Evolutionary conservation across 2,329 filamentous ascomycete genomes (phyloP).

Genomic region (Neonectria magnoliae): DNA sequence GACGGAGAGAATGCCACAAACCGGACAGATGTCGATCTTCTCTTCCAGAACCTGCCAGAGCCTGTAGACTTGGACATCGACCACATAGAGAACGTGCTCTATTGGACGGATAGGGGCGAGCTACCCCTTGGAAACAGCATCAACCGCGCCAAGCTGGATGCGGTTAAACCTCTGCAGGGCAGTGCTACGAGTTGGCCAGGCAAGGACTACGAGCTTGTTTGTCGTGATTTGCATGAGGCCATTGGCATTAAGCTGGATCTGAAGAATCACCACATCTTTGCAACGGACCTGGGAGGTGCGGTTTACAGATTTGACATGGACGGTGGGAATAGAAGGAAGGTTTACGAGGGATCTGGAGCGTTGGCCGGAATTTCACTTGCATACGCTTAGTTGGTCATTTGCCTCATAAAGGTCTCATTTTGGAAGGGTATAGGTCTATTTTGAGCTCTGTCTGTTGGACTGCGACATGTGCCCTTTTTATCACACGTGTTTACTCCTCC

Average conservation of each 20-base stretch:
- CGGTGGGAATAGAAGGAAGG: background rate
- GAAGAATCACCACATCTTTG: background rate
- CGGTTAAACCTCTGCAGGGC: background rate
- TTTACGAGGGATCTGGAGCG: background rate
- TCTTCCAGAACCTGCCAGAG: conserved; percentile 60
- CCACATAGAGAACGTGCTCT: conserved; percentile 55
- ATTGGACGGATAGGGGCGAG: conserved; percentile 71
- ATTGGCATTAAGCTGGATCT: background rate
- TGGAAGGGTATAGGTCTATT: too few species aligned
- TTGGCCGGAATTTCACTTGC: background rate
- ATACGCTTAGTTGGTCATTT: too few species aligned
- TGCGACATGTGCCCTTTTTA: too few species aligned
- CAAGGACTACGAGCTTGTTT: background rate
- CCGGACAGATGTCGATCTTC: conserved; percentile 53
- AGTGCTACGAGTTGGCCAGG: too few species aligned
- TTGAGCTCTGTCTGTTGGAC: too few species aligned
- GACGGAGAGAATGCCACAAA: conserved; percentile 36
- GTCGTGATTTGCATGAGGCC: background rate
- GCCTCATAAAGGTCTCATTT: too few species aligned
- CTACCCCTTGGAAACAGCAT: conserved; percentile 63
- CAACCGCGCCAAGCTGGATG: conserved; percentile 48
- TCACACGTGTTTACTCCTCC: too few species aligned
- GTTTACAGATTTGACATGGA: background rate
- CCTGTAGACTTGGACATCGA: conserved; percentile 68
- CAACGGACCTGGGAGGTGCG: background rate